phyloP scores from a whole-genome alignment of 192 early-diverging fungal genomes.

The Backusella tuberculispora region DNA sequence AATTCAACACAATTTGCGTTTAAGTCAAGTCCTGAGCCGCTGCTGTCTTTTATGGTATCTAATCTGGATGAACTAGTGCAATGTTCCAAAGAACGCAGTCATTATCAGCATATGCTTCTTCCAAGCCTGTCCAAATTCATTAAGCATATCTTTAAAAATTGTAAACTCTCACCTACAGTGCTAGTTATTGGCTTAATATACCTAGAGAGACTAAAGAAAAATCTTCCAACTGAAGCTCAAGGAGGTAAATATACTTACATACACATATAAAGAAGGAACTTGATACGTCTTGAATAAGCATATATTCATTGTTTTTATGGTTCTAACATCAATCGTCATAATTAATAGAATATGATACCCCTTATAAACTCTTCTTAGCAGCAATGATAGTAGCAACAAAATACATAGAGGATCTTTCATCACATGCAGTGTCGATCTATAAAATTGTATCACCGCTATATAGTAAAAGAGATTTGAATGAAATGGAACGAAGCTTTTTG shows the following conservation, averaged over 20 bases:
- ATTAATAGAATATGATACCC: constrained; percentile 38
- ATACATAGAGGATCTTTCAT: constrained; percentile 35
- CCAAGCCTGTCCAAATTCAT: constrained; percentile 21
- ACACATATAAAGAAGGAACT: not conserved
- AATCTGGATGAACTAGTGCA: constrained; percentile 15
- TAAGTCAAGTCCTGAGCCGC: constrained; percentile 16
- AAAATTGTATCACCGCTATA: constrained; percentile 36
- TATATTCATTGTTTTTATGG: not conserved
- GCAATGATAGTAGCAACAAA: constrained; percentile 41
- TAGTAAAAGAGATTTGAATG: constrained; percentile 33
- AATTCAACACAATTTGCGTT: constrained; percentile 9
- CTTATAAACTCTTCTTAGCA: constrained; percentile 42
- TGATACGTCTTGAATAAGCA: not conserved
- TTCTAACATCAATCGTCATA: too few species aligned
- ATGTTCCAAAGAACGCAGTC: constrained; percentile 15
- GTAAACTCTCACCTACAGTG: constrained; percentile 37
- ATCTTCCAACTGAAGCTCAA: constrained; percentile 58
- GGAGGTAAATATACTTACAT: constrained; percentile 36
- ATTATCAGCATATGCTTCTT: constrained; percentile 27
- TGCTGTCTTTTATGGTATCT: constrained; percentile 25
- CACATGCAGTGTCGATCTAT: constrained; percentile 31
- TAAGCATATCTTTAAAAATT: constrained; percentile 16
- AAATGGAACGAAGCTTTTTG: constrained; percentile 43
- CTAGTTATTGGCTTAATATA: constrained; percentile 68
- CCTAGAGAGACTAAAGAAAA: constrained; percentile 64